Percentiles rank a stretch among this genome's conserved stretches.
These are phyloP conservation scores for Sugiyamaella floridensis DNA, from an alignment of 805 yeast species.

Conservation along the genomic window DNA sequence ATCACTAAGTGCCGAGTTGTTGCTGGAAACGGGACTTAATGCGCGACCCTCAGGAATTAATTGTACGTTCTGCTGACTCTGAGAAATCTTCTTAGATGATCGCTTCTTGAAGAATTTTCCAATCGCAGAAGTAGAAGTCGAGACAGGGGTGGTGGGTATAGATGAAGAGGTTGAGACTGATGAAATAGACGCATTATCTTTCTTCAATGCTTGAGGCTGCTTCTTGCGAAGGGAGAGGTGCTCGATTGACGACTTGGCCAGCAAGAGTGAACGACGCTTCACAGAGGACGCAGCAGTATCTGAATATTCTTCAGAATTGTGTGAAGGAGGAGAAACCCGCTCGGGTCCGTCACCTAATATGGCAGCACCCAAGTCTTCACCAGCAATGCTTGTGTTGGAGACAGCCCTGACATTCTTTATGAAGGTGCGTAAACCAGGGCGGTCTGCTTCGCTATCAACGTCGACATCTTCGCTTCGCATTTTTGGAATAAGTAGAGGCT, in stretches of 20 bases:
- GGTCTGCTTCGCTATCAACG: not conserved
- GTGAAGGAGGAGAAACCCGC: not conserved
- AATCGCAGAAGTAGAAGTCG: conserved; percentile 2
- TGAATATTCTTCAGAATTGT: not conserved
- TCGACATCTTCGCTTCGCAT: not conserved
- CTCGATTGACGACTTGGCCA: conserved; percentile 21
- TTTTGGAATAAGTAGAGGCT: not conserved
- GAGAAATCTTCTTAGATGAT: conserved; percentile 1
- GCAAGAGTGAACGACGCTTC: conserved; percentile 17
- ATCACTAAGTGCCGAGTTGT: not conserved
- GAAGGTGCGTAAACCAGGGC: not conserved
- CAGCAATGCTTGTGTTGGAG: conserved; percentile 11
- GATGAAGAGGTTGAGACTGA: conserved; percentile 8
- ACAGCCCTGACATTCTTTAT: conserved; percentile 6
- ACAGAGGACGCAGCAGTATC: not conserved
- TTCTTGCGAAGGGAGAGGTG: conserved; percentile 10
- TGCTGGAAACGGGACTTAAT: not conserved
- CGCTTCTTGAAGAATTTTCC: conserved; percentile 16
- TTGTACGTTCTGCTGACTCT: not conserved
- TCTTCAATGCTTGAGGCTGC: not conserved
- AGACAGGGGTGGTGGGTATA: not conserved
- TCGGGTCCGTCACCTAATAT: not conserved
- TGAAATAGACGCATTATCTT: not conserved
- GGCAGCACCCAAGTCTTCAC: conserved; percentile 16
- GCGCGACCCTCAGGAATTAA: not conserved